Evolutionary conservation across 345 rosid genomes (phyloP), one percentile per base, ranked within the genome.

Genomic region (Erodium maritimum): DNA sequence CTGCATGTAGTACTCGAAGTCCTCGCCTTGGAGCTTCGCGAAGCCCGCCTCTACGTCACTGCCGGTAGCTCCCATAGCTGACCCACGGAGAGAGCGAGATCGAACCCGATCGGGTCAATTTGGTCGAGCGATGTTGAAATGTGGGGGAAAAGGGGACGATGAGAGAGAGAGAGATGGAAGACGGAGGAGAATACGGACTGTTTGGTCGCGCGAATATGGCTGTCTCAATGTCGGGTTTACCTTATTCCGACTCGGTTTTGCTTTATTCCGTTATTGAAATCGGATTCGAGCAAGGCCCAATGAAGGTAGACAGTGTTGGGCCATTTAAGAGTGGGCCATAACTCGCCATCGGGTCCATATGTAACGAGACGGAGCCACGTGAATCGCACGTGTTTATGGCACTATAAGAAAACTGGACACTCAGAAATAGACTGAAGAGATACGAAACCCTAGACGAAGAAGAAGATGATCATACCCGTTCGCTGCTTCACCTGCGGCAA

Each of bases 1-100:
- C 65, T 91, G 98, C 98, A 91, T 91, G 60, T 86, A 88, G 66
- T 91, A 91, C 73, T 91, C 98, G 77, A 88, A 91, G 73, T 91
- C 96, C 70, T 88, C 98, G 1, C 96, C 98, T 62, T 88, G 98
- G 0, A 91, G 83, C 85, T 91, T 91, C 22, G 98, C 96, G 59
- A 91, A 91, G 13, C 98, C 98, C 1, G 96, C 98, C 73, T 91
- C 98, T 8, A 88, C 94, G 60, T 88, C 98, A 66, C 86, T 79
- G 21, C 93, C 89, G 20, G 67, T 7, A 13, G 61, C 76, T 53
- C 67, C 75, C 68, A 83, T 74, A 10, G 87, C 34, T 8, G 34
- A 29, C 8, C 8, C 34, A n/a, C n/a, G n/a, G n/a, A n/a, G n/a
- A n/a, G n/a, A 29, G 33, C 1, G 46, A 37, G 46, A 37, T 11